Evolutionary conservation across 2,329 filamentous ascomycete genomes (phyloP), one percentile per base, ranked within the genome.

Genomic region (Neospermospora avenae): DNA sequence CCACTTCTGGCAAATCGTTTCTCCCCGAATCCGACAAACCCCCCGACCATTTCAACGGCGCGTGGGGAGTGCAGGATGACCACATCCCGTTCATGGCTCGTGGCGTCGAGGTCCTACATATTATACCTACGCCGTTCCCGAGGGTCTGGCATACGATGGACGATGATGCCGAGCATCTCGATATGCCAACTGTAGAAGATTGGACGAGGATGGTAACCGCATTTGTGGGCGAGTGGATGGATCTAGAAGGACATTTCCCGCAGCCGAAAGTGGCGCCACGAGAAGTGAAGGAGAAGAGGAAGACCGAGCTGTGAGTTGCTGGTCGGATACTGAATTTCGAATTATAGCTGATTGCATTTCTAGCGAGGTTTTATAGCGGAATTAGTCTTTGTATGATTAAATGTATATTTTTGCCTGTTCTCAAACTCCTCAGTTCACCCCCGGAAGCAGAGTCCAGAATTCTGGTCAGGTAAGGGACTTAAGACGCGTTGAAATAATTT

Each of bases 211-310:
- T 99, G 52, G 80, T 93, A 6, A 88, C 89, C 0, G 93, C 86
- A 0, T 99, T 98, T 77, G 83, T 86, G 35, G 87, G 90, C 0
- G 93, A 98, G 75, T 98, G 93, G 92, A 84, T 98, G 84, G 93
- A 96, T 66, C 75, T 98, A 62, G 72, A 73, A 46, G 72, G 72
- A 2, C 64, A 68, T 58, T 70, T 74, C 14, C 66, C 69, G 8
- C n/a, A 28, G 16, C 25, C 55, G 3, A 61, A 61, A 11, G 34
- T 61, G 25, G 48, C 58, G 28, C 60, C 49, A 18, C 28, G 25
- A 28, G 54, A 53, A 1, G 42, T 55, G 3, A 62, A 63, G 48
- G 61, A 57, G 4, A 67, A 65, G 57, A 67, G 67, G 61, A 69
- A 70, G 53, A 67, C 64, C 59, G 71, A 73, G 67, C 63, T 73